A percentile compares a stretch with the other conserved stretches of the same genome.
Evolutionary conservation across 2,329 filamentous ascomycete genomes (phyloP).

Genomic region (Apiospora sp.): DNA sequence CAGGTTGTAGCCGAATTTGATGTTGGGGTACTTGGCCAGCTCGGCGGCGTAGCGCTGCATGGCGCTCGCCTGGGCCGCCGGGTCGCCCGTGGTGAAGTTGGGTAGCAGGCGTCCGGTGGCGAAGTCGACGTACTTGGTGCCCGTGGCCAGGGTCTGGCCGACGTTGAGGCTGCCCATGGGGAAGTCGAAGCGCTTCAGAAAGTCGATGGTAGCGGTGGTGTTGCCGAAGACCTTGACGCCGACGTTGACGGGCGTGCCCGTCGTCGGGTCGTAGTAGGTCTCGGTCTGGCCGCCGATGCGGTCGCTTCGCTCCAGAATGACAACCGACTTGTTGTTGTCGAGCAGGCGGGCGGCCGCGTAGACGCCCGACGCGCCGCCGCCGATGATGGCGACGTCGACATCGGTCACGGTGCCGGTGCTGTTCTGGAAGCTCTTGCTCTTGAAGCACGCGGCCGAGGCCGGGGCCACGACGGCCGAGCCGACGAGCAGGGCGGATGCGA

Average conservation of each 20-base stretch:
- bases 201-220: constrained; percentile 15
- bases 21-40: constrained; percentile 22
- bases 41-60: constrained; percentile 22
- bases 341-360: constrained; percentile 23
- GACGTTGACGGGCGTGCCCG: constrained; percentile 17
- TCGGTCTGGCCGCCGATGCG: constrained; percentile 25
- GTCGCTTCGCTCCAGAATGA: constrained; percentile 20
- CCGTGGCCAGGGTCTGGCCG: background rate
- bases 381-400: constrained; percentile 25
- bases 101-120: background rate
- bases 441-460: background rate
- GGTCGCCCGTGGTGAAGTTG: constrained; percentile 13
- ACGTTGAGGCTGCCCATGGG: constrained; percentile 19
- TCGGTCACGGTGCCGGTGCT: background rate
- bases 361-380: constrained; percentile 24
- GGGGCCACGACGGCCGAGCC: background rate
- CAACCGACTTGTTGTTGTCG: constrained; percentile 22
- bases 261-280: constrained; percentile 25
- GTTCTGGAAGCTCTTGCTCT: no score
- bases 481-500: background rate
- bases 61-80: background rate
- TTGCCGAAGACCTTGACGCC: constrained; percentile 24
- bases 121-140: constrained; percentile 24
- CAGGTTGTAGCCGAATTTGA: constrained; percentile 10
- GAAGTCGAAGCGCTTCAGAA: constrained; percentile 22